Conservation (phyloP, 305 asterid species). For the Fraxinus angustifolia region DNA sequence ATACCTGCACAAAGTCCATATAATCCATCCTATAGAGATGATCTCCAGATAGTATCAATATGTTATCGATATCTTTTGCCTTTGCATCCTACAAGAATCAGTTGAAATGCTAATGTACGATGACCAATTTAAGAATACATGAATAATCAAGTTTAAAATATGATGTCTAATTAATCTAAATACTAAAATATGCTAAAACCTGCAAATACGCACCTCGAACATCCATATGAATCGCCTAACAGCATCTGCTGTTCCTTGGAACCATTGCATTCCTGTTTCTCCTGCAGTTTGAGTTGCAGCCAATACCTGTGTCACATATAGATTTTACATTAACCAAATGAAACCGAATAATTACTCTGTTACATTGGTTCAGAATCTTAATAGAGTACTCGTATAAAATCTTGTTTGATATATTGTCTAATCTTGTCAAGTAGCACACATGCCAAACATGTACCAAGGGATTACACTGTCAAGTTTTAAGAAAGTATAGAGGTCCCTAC, state of each 20-base stretch:
- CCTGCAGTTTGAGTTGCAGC: slow-evolving; percentile 97
- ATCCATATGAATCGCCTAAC: slow-evolving; percentile 91
- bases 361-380: neutral
- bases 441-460: neutral
- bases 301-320: slow-evolving; percentile 50
- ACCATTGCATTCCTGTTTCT: slow-evolving; percentile 85
- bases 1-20: slow-evolving; percentile 90
- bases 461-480: neutral
- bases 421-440: neutral
- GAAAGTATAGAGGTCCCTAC: slow-evolving; percentile 29
- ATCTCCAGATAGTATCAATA: slow-evolving; percentile 84
- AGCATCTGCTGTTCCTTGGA: slow-evolving; percentile 98
- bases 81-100: slow-evolving; percentile 65
- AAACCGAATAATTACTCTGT: neutral
- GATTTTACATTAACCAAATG: neutral
- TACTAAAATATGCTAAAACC: neutral
- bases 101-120: neutral
- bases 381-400: neutral
- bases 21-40: slow-evolving; percentile 97
- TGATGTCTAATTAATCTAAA: neutral
- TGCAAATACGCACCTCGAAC: slow-evolving; percentile 59
- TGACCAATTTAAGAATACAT: slow-evolving; percentile 3
- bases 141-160: neutral
- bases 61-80: slow-evolving; percentile 76
- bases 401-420: neutral